These are phyloP conservation scores for Dipodascopsis uninucleata DNA, from an alignment of 805 yeast genomes.

Conservation along the genomic window DNA sequence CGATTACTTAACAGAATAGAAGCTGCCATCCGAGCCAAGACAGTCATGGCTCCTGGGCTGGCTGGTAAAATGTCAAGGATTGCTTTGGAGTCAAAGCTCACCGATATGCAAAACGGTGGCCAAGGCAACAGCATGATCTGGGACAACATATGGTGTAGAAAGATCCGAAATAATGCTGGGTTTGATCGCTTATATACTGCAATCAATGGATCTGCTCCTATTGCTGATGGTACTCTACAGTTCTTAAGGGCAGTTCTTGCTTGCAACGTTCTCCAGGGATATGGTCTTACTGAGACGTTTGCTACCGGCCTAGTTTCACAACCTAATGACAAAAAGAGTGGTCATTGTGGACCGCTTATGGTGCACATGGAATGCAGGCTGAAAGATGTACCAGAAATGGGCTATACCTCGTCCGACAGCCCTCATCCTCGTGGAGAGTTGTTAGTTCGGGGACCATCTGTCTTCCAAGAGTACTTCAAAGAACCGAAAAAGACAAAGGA, in stretches of 20 bases:
- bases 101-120: constrained; percentile 38
- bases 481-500: constrained; percentile 52
- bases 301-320: constrained; percentile 32
- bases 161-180: constrained; percentile 48
- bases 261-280: constrained; percentile 57
- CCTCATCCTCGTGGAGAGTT: constrained; percentile 57
- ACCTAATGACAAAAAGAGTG: constrained; percentile 46
- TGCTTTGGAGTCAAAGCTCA: constrained; percentile 44
- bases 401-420: constrained; percentile 44
- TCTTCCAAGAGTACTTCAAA: constrained; percentile 55
- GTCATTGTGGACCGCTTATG: constrained; percentile 61
- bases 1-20: constrained; percentile 61
- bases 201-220: constrained; percentile 66
- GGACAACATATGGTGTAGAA: constrained; percentile 43
- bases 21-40: constrained; percentile 53
- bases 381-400: constrained; percentile 63
- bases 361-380: constrained; percentile 55
- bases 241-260: constrained; percentile 62
- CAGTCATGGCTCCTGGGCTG: constrained; percentile 44
- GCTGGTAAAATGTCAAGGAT: constrained; percentile 43
- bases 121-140: constrained; percentile 39
- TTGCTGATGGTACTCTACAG: constrained; percentile 54
- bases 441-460: constrained; percentile 60
- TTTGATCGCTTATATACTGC: constrained; percentile 42
- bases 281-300: constrained; percentile 35